phyloP scores from a whole-genome alignment of 2,329 filamentous ascomycete species.

The Ilyonectria sp. region DNA sequence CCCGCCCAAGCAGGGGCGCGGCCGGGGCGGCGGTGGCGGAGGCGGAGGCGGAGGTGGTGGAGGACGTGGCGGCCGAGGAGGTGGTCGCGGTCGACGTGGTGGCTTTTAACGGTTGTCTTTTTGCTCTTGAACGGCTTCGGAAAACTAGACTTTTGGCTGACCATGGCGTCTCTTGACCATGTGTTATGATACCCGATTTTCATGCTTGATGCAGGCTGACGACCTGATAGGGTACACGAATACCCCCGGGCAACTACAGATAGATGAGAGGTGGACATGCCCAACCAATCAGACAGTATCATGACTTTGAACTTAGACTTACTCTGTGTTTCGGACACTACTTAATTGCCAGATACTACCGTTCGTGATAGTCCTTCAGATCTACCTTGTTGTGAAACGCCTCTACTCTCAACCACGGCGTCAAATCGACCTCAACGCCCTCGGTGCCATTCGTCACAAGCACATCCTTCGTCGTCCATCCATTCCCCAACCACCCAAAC shows the following conservation, averaged over 20 bases:
- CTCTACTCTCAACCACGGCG: constrained; percentile 14
- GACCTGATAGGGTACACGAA: background rate
- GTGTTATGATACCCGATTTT: constrained; percentile 1
- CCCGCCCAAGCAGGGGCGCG: constrained; percentile 51
- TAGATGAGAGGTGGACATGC: background rate
- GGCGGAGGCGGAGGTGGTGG: constrained; percentile 38
- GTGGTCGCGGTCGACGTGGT: background rate
- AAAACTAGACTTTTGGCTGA: background rate
- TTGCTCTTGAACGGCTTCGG: background rate
- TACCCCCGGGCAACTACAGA: background rate
- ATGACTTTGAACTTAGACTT: background rate
- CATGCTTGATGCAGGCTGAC: background rate
- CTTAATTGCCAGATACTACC: background rate
- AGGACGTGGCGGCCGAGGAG: constrained; percentile 11
- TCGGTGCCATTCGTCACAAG: constrained; percentile 7
- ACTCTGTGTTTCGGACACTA: background rate
- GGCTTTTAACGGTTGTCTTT: background rate
- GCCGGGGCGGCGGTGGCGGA: constrained; percentile 43
- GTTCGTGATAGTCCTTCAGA: constrained; percentile 13
- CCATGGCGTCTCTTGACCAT: background rate
- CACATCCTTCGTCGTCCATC: constrained; percentile 17
- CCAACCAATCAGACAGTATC: background rate
- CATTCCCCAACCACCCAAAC: constrained; percentile 23
- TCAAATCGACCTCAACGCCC: constrained; percentile 8
- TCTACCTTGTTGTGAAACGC: constrained; percentile 18